Evolutionary conservation across 2,329 filamentous ascomycete genomes (phyloP).

Genomic region (Laburnicola sp.): DNA sequence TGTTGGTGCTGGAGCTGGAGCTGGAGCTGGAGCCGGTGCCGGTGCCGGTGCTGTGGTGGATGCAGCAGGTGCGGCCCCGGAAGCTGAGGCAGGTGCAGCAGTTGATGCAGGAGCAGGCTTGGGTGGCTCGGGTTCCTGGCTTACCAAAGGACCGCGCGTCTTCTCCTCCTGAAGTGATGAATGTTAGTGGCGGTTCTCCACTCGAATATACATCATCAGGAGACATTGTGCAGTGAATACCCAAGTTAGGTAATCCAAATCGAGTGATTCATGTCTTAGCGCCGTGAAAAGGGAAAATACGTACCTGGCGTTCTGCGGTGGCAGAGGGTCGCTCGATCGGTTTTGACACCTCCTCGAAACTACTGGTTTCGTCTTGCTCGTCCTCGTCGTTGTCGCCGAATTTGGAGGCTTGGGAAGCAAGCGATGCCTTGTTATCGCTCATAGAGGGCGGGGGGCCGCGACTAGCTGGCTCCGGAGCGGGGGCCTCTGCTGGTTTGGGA

Average conservation of each 20-base stretch:
- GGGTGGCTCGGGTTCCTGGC: constrained; percentile 49
- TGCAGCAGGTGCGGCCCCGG: constrained; percentile 45
- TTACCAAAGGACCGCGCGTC: constrained; percentile 37
- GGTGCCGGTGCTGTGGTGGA: constrained; percentile 40
- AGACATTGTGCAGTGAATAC: too few species aligned
- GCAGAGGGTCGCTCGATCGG: constrained; percentile 64
- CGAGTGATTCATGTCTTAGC: too few species aligned
- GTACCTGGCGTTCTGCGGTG: constrained; percentile 31
- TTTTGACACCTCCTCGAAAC: constrained; percentile 84
- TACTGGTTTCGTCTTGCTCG: constrained; percentile 68
- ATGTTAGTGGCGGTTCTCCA: too few species aligned
- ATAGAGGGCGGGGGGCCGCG: constrained; percentile 67
- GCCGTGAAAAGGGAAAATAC: too few species aligned
- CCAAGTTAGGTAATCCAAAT: too few species aligned
- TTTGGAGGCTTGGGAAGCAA: constrained; percentile 81
- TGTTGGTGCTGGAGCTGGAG: constrained; percentile 41
- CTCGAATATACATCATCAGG: too few species aligned
- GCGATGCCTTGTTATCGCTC: constrained; percentile 84
- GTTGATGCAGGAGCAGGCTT: constrained; percentile 51
- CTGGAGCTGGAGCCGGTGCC: constrained; percentile 43
- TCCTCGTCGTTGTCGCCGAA: constrained; percentile 78
- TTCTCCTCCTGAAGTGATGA: constrained; percentile 41
- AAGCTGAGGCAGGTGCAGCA: constrained; percentile 31
- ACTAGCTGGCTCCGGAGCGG: constrained; percentile 54
- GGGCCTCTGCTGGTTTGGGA: constrained; percentile 51